These are phyloP conservation scores for Medicago arabica DNA, from an alignment of 306 rosid species.

Conservation along the genomic window DNA sequence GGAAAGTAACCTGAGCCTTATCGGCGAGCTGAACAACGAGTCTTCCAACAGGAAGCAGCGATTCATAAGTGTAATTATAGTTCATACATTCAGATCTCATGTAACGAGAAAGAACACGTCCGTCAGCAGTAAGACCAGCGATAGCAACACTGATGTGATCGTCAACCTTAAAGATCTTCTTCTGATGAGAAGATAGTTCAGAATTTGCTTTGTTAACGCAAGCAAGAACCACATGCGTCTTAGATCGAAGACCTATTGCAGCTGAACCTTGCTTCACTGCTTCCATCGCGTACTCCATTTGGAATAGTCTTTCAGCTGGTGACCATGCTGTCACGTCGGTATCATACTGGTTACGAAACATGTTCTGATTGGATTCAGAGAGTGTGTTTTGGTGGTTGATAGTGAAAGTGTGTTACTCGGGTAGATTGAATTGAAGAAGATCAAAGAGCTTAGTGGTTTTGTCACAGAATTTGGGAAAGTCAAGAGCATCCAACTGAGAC, in stretches of 20 bases:
- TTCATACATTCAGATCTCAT: conserved; percentile 94
- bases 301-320: conserved; percentile 90
- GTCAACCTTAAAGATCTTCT: conserved; percentile 98
- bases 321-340: conserved; percentile 96
- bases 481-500: too few species aligned
- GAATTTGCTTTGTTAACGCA: conserved; percentile 93
- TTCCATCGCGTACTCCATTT: conserved; percentile 99
- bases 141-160: conserved; percentile 98
- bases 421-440: too few species aligned
- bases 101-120: conserved; percentile 91
- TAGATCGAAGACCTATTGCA: conserved; percentile 97
- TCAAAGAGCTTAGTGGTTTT: too few species aligned
- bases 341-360: conserved; percentile 91
- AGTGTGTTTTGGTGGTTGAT: too few species aligned
- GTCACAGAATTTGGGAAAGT: too few species aligned
- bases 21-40: conserved; percentile 98
- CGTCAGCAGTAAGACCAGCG: conserved; percentile 95
- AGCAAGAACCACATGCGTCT: conserved; percentile 85
- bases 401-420: too few species aligned
- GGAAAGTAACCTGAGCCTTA: conserved; percentile 76
- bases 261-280: conserved; percentile 98
- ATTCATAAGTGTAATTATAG: conserved; percentile 82
- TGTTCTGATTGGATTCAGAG: too few species aligned
- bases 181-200: conserved; percentile 95
- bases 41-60: conserved; percentile 89